Base-by-base conservation (phyloP, 192 early-diverging fungal species). In the Endogone sp. region DNA sequence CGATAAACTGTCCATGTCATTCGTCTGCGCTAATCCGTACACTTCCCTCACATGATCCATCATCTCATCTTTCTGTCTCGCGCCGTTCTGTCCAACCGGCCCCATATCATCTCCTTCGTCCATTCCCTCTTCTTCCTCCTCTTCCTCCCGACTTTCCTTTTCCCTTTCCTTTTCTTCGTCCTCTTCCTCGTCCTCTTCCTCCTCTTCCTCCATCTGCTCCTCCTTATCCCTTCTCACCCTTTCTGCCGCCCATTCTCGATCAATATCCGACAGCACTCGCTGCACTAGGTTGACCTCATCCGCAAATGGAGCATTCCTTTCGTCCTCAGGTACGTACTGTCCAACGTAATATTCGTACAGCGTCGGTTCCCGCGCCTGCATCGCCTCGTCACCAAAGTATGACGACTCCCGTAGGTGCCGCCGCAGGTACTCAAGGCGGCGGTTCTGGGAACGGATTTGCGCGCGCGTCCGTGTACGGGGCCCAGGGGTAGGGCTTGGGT, bases 331-430 rank as follows among this genome's bases (percentile, higher is more conserved):
- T 25, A 74, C 63, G 72, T 76, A 67, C 61, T 79, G 68, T 20
- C 80, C 78, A 32, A 82, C 72, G 49, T 80, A 79, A 24, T 79
- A 55, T 55, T 82, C 72, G 31, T 77, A 82, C 23, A 82, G 44
- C 26, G 37, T 24, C n/a, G 81, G 81, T 61, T 79, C 81, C 57
- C 81, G 62, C 26, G 67, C 10, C 55, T 68, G 78, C 26, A 82
- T 74, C 16, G 71, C 60, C 68, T 77, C 72, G 32, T 79, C 74
- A 22, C 56, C 44, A 60, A 79, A 80, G 67, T 82, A 82, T n/a
- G 66, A 65, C 0, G 74, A 65, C 54, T 66, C 25, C 6, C 71
- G 69, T 29, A 82, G 68, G 13, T 69, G 59, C 2, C 57, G 60
- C 6, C 67, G 62, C 9, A 82, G 62, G 49, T 79, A 82, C 10